Evolutionary conservation across 257 asterid species (phyloP), one percentile per base, ranked within the genome.

Genomic region (Solanum gandarillasii): DNA sequence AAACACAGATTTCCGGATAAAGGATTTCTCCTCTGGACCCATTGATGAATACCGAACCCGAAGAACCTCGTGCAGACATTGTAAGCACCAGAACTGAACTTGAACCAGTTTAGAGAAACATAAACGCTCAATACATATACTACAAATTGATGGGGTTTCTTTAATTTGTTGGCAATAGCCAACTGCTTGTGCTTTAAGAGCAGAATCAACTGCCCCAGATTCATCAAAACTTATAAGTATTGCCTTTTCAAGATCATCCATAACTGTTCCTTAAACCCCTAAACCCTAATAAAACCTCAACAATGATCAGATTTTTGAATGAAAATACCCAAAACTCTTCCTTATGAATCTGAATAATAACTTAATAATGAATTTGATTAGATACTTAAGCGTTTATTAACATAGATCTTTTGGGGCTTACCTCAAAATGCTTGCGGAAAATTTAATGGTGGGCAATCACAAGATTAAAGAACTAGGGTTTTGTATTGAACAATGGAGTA

Each of bases 211-310:
- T 11, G 92, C 82, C 18, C 99, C 98, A n/a, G 98, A 91, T 90
- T 94, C 98, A 88, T 96, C 98, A 87, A 97, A 97, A 89, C 98
- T 94, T 48, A 97, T 94, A 35, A 96, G 85, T 78, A 97, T 94
- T 0, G 99, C 99, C 90, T 95, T 93, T 87, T 97, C 99, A 23
- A 97, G 95, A 92, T 95, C 98, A 92, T 96, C 99, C 99, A 97
- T 97, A 83, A 89, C 87, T 70, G 34, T 71, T 88, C 31, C 41
- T 39, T 4, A 90, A 92, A 93, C 88, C 92, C 93, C 91, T 87
- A 92, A 91, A 94, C 91, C 94, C 93, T 79, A 89, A 86, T 10
- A 13, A 34, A 29, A 18, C 34, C 87, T 68, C 74, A n/a, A 67
- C 41, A 36, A 36, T 89, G 25, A 52, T n/a, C 71, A 43, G 36